phyloP scores from a whole-genome alignment of 805 yeast species.

The Scheffersomyces stipitis region DNA sequence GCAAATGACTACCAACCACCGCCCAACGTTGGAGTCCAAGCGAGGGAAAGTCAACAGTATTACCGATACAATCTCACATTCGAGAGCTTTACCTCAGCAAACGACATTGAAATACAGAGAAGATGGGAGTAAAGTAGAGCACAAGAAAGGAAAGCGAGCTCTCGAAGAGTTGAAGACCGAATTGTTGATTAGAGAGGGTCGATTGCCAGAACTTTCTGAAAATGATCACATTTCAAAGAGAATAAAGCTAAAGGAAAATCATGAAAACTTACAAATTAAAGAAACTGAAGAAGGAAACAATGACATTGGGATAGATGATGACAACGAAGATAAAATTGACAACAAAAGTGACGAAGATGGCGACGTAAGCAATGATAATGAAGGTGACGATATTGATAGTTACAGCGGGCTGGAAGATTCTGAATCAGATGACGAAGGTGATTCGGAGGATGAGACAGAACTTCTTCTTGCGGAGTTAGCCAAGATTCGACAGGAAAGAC shows the following conservation, averaged over 20 bases:
- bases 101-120: conserved; percentile 29
- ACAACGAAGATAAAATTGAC: conserved; percentile 1
- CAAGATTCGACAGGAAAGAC: conserved; percentile 13
- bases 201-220: background rate
- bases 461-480: conserved; percentile 20
- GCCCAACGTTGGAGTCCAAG: conserved; percentile 44
- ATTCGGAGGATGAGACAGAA: conserved; percentile 16
- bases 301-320: background rate
- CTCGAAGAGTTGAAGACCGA: conserved; percentile 24
- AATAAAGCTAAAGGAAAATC: background rate
- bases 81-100: conserved; percentile 33
- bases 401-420: conserved; percentile 5
- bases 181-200: conserved; percentile 12
- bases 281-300: conserved; percentile 1
- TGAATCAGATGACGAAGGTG: conserved; percentile 7
- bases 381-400: conserved; percentile 5
- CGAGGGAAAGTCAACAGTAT: conserved; percentile 32
- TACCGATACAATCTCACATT: conserved; percentile 35
- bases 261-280: background rate
- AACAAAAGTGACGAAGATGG: background rate
- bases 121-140: conserved; percentile 12
- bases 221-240: too few species aligned
- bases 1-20: conserved; percentile 42
- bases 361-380: conserved; percentile 7
- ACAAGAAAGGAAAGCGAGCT: conserved; percentile 15